phyloP scores from a whole-genome alignment of 768 basidiomycete genomes.

The Tubosaeta sp. region DNA sequence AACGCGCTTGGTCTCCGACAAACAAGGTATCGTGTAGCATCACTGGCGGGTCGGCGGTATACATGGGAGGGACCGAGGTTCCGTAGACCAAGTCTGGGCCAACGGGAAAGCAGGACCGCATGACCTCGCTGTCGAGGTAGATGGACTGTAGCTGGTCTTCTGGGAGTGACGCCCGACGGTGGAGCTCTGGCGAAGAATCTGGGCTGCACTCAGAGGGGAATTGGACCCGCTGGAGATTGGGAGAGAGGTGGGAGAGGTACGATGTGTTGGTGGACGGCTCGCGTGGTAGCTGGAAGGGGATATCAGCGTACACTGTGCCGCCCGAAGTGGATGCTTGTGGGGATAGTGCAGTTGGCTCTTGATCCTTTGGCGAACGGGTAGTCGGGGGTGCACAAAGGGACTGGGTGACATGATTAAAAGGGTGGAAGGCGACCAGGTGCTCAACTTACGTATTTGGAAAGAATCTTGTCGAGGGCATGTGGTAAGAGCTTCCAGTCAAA shows the following conservation, averaged over 20 bases:
- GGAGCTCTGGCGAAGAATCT: slow-evolving; percentile 9
- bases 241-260: slow-evolving; percentile 20
- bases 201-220: slow-evolving; percentile 18
- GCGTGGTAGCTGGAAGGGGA: slow-evolving; percentile 3
- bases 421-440: neutral
- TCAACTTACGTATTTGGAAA: slow-evolving; percentile 74
- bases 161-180: slow-evolving; percentile 13
- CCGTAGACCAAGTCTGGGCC: slow-evolving; percentile 15
- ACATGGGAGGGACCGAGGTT: slow-evolving; percentile 12
- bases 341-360: slow-evolving; percentile 25
- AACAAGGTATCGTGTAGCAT: slow-evolving; percentile 15
- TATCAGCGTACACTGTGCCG: slow-evolving; percentile 4
- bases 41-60: slow-evolving; percentile 14
- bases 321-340: slow-evolving; percentile 19
- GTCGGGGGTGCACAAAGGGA: slow-evolving; percentile 45
- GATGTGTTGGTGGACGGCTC: slow-evolving; percentile 15
- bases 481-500: slow-evolving; percentile 73
- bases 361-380: slow-evolving; percentile 16
- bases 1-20: slow-evolving; percentile 7
- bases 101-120: slow-evolving; percentile 19
- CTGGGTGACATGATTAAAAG: slow-evolving; percentile 24
- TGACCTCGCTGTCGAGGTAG: slow-evolving; percentile 21
- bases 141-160: slow-evolving; percentile 21
- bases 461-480: slow-evolving; percentile 72
- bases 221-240: slow-evolving; percentile 11